Conservation (phyloP, 371 early-diverging fungal species). For the Amoeboaphelidium protococcarum region DNA sequence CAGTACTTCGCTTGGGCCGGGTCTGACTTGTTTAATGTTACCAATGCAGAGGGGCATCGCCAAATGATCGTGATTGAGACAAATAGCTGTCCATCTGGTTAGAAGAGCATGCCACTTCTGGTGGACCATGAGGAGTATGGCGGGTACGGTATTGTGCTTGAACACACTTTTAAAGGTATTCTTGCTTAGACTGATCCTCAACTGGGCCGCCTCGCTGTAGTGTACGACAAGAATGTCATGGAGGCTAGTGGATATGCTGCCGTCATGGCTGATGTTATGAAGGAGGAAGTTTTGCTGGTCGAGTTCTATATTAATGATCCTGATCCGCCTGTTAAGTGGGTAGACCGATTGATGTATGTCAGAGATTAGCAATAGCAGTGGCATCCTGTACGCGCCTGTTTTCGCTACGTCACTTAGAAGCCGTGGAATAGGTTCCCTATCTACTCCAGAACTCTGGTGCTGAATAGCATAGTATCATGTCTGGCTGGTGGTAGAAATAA, state of each 20-base stretch:
- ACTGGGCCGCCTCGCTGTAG: slow-evolving; percentile 59
- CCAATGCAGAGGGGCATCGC: slow-evolving; percentile 51
- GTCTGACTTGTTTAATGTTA: slow-evolving; percentile 72
- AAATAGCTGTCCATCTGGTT: slow-evolving; percentile 80
- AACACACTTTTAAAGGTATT: slow-evolving; percentile 43
- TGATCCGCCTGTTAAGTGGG: slow-evolving; percentile 58
- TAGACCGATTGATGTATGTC: slow-evolving; percentile 41
- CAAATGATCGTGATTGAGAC: slow-evolving; percentile 92
- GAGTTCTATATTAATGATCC: slow-evolving; percentile 46
- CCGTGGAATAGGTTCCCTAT: slow-evolving; percentile 77
- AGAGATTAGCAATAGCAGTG: slow-evolving; percentile 40
- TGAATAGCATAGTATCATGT: slow-evolving; percentile 63
- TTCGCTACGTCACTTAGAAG: slow-evolving; percentile 72
- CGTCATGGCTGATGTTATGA: slow-evolving; percentile 50
- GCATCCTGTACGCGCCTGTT: slow-evolving; percentile 71
- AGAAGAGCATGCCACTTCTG: slow-evolving; percentile 78
- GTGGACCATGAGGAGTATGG: slow-evolving; percentile 39
- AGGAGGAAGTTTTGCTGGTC: slow-evolving; percentile 60
- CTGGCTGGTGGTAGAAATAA: slow-evolving; percentile 81
- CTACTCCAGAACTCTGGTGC: slow-evolving; percentile 46
- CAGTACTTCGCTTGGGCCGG: slow-evolving; percentile 77
- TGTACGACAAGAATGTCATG: slow-evolving; percentile 75
- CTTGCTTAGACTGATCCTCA: slow-evolving; percentile 31
- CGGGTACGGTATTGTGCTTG: slow-evolving; percentile 48
- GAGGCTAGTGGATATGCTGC: slow-evolving; percentile 73